These are phyloP conservation scores for Boletus sensibilis DNA, from an alignment of 768 basidiomycete genomes.

Conservation along the genomic window DNA sequence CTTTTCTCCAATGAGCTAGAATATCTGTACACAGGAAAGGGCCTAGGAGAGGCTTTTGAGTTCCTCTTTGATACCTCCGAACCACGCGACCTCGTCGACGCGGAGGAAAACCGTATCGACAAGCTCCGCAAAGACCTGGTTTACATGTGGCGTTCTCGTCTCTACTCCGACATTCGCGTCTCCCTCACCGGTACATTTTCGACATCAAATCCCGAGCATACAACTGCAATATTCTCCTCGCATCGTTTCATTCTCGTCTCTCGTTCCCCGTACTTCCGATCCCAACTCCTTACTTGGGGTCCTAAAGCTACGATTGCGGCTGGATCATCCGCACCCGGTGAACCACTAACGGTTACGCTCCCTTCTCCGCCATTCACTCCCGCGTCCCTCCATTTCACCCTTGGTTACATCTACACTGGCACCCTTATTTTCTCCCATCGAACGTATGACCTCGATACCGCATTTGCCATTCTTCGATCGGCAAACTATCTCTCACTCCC, in stretches of 20 bases:
- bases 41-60: conserved; percentile 83
- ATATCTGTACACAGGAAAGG: conserved; percentile 91
- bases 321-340: conserved; percentile 29
- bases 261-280: conserved; percentile 83
- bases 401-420: conserved; percentile 94
- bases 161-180: conserved; percentile 90
- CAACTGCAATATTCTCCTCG: conserved; percentile 83
- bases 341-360: conserved; percentile 63
- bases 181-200: conserved; percentile 70
- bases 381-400: conserved; percentile 88
- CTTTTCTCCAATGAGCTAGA: conserved; percentile 90
- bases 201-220: conserved; percentile 59
- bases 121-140: conserved; percentile 91
- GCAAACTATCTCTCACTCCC: conserved; percentile 77
- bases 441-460: conserved; percentile 89
- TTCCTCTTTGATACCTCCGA: conserved; percentile 73
- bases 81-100: conserved; percentile 43
- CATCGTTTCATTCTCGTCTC: conserved; percentile 93
- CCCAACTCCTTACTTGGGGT: conserved; percentile 71
- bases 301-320: conserved; percentile 35
- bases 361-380: conserved; percentile 95
- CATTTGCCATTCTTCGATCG: conserved; percentile 84
- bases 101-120: conserved; percentile 62
- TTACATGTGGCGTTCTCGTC: conserved; percentile 94
- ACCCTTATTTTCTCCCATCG: conserved; percentile 91